Base-by-base conservation (phyloP, 208 protist species). In the Crithidia fasciculata region DNA sequence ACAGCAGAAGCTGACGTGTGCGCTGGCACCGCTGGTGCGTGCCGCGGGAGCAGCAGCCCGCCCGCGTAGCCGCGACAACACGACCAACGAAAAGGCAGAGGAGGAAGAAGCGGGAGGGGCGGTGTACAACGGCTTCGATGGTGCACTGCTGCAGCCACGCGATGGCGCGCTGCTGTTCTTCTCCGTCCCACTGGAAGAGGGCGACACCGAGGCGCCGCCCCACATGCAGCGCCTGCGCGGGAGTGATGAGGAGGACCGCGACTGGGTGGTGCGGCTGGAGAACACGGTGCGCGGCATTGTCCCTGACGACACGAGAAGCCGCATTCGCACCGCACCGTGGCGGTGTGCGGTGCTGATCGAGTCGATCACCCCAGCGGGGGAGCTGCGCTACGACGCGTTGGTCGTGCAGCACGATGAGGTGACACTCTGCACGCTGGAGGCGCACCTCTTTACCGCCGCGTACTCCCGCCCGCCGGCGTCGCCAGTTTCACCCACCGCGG, bases 41-140 rank as follows among this genome's bases (percentile, higher is more conserved):
- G 65, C 65, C 50, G n/a, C 6, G 28, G 28, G 28, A 28, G 28
- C 28, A 28, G 28, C 28, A 28, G 28, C 28, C 28, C 28, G 28
- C 28, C 28, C 28, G 28, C 28, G 28, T 28, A 28, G 28, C 28
- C 28, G 28, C 50, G n/a, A 18, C 50, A 8, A 5, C 50, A 49
- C 45, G 12, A 16, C 4, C 8, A 62, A 47, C 7, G 9, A n/a
- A 5, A 28, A 5, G 10, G 18, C 10, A 4, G 36, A 47, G 45
- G 45, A 47, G 19, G 49, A 36, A 2, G 63, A 69, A 8, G 57
- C 13, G 15, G 36, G 39, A 45, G 47, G 8, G 66, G 68, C 39
- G 68, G 69, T 69, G 18, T 50, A 57, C 74, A 69, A 69, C 55
- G 74, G 67, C 52, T 79, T 79, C 47, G 74, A 79, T 67, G 74